phyloP scores from a whole-genome alignment of 768 basidiomycete genomes.

The Daedaleopsis sinensis region DNA sequence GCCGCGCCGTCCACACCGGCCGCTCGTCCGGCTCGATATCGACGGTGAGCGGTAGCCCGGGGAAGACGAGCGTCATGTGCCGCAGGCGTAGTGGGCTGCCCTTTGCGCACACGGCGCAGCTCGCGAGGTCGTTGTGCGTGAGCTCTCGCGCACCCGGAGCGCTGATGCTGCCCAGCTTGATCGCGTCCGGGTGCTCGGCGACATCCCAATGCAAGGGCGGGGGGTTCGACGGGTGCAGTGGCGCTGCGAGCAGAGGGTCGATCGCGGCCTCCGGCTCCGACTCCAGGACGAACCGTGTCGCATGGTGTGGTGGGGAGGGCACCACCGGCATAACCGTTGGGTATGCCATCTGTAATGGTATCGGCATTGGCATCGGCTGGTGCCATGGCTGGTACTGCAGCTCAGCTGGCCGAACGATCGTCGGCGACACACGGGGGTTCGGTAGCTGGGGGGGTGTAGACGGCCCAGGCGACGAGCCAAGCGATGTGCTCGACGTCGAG shows the following conservation, averaged over 20 bases:
- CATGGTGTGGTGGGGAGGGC: not conserved
- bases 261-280: not conserved
- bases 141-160: not conserved
- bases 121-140: not conserved
- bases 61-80: constrained; percentile 8
- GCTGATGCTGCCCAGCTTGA: not conserved
- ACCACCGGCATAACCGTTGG: not conserved
- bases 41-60: constrained; percentile 8
- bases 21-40: constrained; percentile 28
- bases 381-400: constrained; percentile 3
- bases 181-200: not conserved
- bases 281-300: not conserved
- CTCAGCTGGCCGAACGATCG: not conserved
- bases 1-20: constrained; percentile 17
- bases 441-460: constrained; percentile 11
- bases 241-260: constrained; percentile 13
- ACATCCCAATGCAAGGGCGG: constrained; percentile 18
- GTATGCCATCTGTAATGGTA: not conserved
- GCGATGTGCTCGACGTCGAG: constrained; percentile 13
- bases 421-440: not conserved
- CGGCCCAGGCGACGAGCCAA: constrained; percentile 8
- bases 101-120: not conserved
- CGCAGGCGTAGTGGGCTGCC: not conserved
- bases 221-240: constrained; percentile 1
- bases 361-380: not conserved